phyloP scores from a whole-genome alignment of 1,284 basidiomycete species.

The Boletus chippewaensis region DNA sequence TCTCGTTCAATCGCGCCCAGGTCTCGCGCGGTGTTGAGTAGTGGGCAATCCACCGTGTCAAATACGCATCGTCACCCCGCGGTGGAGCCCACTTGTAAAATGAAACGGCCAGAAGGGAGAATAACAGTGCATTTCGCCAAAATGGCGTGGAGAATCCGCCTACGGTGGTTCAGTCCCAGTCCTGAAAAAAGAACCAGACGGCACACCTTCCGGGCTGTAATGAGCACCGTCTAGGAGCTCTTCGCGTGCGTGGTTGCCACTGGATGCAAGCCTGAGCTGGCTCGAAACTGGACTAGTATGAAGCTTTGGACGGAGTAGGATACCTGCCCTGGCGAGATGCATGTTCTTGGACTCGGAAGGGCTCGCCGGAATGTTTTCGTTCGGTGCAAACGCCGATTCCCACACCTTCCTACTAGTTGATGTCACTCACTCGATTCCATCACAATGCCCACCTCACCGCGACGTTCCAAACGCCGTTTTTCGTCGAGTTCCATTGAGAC shows the following conservation, averaged over 20 bases:
- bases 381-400: neutral
- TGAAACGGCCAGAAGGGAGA: constrained; percentile 41
- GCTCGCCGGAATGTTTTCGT: neutral
- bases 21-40: constrained; percentile 44
- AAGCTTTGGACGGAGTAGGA: constrained; percentile 29
- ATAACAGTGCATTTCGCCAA: constrained; percentile 54
- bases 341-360: constrained; percentile 11
- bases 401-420: constrained; percentile 19
- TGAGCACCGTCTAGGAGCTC: constrained; percentile 36
- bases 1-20: constrained; percentile 49
- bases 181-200: neutral
- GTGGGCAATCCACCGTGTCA: constrained; percentile 57
- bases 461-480: constrained; percentile 31
- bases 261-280: constrained; percentile 38
- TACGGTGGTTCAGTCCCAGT: constrained; percentile 10
- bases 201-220: constrained; percentile 56
- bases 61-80: constrained; percentile 48
- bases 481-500: constrained; percentile 26
- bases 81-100: constrained; percentile 64
- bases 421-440: neutral
- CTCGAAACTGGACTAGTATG: constrained; percentile 14
- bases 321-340: constrained; percentile 32
- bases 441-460: constrained; percentile 30
- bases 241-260: constrained; percentile 31
- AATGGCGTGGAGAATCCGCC: constrained; percentile 53